A percentile compares a stretch with the other conserved stretches of the same genome.
phyloP scores from a whole-genome alignment of 805 yeast species.

The Hanseniaspora lachancei region DNA sequence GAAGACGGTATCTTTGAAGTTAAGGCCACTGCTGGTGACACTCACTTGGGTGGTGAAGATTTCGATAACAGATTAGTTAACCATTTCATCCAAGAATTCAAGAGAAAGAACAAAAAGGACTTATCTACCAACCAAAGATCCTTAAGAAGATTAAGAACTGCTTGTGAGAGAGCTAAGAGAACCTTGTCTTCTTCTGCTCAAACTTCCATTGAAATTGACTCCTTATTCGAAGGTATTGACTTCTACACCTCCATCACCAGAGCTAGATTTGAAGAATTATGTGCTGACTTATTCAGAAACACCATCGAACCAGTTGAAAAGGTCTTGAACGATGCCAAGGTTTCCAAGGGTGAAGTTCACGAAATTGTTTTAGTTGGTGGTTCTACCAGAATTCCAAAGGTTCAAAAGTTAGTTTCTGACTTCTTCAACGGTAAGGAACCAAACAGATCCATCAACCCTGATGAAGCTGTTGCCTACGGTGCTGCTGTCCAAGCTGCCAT shows the following conservation, averaged over 20 bases:
- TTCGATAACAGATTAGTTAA: slow-evolving; percentile 92
- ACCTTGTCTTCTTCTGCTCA: slow-evolving; percentile 94
- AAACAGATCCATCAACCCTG: slow-evolving; percentile 95
- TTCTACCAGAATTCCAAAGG: slow-evolving; percentile 97
- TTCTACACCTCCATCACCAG: slow-evolving; percentile 96
- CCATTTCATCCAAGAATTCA: slow-evolving; percentile 88
- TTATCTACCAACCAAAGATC: slow-evolving; percentile 89
- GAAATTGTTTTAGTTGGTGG: slow-evolving; percentile 97
- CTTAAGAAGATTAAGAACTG: slow-evolving; percentile 94
- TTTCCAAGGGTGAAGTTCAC: slow-evolving; percentile 81
- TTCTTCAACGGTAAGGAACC: slow-evolving; percentile 98
- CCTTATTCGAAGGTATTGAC: slow-evolving; percentile 91
- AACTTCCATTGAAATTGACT: slow-evolving; percentile 92
- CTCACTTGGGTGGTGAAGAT: slow-evolving; percentile 97
- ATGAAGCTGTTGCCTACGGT: slow-evolving; percentile 99
- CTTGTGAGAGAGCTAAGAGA: slow-evolving; percentile 99
- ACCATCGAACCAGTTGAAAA: slow-evolving; percentile 93
- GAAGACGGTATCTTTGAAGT: slow-evolving; percentile 96
- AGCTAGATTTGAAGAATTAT: slow-evolving; percentile 96
- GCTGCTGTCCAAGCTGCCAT: slow-evolving; percentile 99
- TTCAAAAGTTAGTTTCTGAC: slow-evolving; percentile 92
- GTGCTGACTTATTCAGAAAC: slow-evolving; percentile 90
- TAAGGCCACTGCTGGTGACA: slow-evolving; percentile 75
- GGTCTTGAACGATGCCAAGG: slow-evolving; percentile 86
- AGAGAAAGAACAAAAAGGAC: slow-evolving; percentile 96